Evolutionary conservation across 2,329 filamentous ascomycete species (phyloP).

Genomic region (Monosporascus sp.): DNA sequence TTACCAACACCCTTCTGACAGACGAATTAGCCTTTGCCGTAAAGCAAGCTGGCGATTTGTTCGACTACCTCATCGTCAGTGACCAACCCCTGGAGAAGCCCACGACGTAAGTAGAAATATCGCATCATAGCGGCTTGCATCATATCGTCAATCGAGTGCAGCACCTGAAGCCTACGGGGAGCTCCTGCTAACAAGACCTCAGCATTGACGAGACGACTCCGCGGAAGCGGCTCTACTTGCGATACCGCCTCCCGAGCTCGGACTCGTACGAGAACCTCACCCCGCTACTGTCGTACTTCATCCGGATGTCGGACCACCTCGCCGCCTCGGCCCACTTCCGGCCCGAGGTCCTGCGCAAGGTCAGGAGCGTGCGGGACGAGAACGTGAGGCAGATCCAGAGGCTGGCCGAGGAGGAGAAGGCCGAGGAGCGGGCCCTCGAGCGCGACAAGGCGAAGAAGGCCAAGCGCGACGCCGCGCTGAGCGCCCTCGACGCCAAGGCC

Average conservation of each 20-base stretch:
- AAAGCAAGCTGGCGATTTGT: constrained; percentile 68
- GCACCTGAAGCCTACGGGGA: not conserved
- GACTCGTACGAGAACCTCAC: constrained; percentile 61
- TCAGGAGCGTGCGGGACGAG: constrained; percentile 73
- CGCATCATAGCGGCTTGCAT: not conserved
- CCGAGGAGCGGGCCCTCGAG: constrained; percentile 68
- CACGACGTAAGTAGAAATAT: constrained; percentile 55
- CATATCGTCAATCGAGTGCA: too few relatives aligned
- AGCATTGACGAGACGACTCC: constrained; percentile 79
- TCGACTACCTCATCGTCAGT: constrained; percentile 83
- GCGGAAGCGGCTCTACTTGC: constrained; percentile 81
- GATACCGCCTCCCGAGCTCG: constrained; percentile 61
- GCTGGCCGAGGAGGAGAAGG: constrained; percentile 71
- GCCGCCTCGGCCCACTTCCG: constrained; percentile 78
- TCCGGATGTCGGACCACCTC: constrained; percentile 79
- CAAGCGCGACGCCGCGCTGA: constrained; percentile 80
- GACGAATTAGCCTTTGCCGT: constrained; percentile 80
- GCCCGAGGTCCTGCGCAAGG: constrained; percentile 80
- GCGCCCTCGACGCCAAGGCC: constrained; percentile 70
- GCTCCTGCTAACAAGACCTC: constrained; percentile 5
- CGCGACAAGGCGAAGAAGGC: constrained; percentile 76
- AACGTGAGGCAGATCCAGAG: constrained; percentile 75
- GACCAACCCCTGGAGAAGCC: constrained; percentile 90
- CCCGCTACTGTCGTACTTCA: constrained; percentile 74
- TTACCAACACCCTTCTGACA: constrained; percentile 82